Percentiles rank a stretch among this genome's conserved stretches.
phyloP scores from a whole-genome alignment of 2,329 filamentous ascomycete genomes.

The Monilinia aucupariae region DNA sequence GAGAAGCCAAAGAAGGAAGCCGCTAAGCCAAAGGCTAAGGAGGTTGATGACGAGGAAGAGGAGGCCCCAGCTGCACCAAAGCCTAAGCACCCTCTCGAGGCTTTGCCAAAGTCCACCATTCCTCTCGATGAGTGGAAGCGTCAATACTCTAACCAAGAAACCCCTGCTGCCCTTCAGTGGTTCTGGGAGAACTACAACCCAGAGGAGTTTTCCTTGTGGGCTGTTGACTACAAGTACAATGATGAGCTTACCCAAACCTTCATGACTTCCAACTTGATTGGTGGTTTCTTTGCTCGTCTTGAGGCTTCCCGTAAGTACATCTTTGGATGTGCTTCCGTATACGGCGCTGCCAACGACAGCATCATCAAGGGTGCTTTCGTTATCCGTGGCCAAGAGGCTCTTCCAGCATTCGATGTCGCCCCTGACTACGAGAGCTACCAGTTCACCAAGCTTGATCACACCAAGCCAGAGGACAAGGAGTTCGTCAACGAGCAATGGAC shows the following conservation, averaged over 20 bases:
- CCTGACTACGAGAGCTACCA: conserved; percentile 95
- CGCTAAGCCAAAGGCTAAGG: conserved; percentile 41
- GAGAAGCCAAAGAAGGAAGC: conserved; percentile 51
- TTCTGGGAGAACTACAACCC: conserved; percentile 97
- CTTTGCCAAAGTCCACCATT: conserved; percentile 72
- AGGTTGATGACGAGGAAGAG: conserved; percentile 59
- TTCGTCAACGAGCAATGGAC: conserved; percentile 84
- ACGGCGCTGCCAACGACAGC: conserved; percentile 81
- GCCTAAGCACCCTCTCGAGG: conserved; percentile 92
- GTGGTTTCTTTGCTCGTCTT: conserved; percentile 95
- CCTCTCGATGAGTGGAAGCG: conserved; percentile 98
- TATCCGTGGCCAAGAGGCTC: conserved; percentile 82
- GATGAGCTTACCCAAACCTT: conserved; percentile 94
- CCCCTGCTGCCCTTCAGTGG: conserved; percentile 80
- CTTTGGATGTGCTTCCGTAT: conserved; percentile 87
- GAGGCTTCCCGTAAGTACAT: conserved; percentile 97
- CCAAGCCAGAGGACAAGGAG: conserved; percentile 75
- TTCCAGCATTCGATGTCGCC: conserved; percentile 89
- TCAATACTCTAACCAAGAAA: conserved; percentile 95
- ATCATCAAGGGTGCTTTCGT: conserved; percentile 91
- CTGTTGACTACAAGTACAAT: conserved; percentile 97
- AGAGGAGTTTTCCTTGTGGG: conserved; percentile 94
- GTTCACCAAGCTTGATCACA: conserved; percentile 93
- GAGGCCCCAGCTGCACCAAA: conserved; percentile 62
- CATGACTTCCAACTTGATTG: conserved; percentile 99